A percentile compares a stretch with the other conserved stretches of the same genome.
These are phyloP conservation scores for Millerozyma acaciae DNA, from an alignment of 805 yeast species.

Conservation along the genomic window DNA sequence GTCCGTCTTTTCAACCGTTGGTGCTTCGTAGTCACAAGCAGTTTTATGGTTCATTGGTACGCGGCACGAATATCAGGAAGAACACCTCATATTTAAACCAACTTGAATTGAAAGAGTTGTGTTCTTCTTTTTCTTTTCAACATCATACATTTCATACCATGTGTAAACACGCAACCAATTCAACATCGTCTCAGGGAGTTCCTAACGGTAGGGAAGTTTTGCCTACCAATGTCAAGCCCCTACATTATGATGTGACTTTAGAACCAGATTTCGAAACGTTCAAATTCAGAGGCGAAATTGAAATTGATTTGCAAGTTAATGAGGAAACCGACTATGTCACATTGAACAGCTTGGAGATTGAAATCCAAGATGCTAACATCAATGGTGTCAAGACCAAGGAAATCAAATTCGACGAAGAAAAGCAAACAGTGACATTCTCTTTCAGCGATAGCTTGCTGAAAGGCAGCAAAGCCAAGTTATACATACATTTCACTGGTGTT, in stretches of 20 bases:
- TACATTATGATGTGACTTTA: conserved; percentile 36
- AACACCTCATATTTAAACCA: no score
- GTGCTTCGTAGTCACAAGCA: no score
- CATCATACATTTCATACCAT: no score
- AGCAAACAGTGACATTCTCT: conserved; percentile 38
- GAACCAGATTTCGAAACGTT: conserved; percentile 50
- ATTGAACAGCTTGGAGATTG: conserved; percentile 65
- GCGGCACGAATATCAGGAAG: no score
- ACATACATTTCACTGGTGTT: conserved; percentile 54
- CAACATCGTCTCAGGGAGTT: conserved; percentile 10
- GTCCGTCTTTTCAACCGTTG: no score
- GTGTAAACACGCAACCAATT: no score
- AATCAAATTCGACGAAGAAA: conserved; percentile 31
- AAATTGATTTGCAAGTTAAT: conserved; percentile 51
- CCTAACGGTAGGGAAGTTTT: conserved; percentile 35
- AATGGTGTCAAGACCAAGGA: conserved; percentile 21
- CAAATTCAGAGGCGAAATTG: conserved; percentile 54
- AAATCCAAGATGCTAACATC: conserved; percentile 47
- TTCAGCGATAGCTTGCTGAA: conserved; percentile 30
- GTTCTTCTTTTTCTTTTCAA: no score
- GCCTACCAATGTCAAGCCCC: conserved; percentile 41
- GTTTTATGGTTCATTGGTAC: no score
- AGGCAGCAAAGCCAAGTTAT: conserved; percentile 41
- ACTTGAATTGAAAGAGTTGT: no score
- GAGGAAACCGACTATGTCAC: conserved; percentile 45